phyloP scores from a whole-genome alignment of 1,284 basidiomycete species.

The Ustilago xerochloae region DNA sequence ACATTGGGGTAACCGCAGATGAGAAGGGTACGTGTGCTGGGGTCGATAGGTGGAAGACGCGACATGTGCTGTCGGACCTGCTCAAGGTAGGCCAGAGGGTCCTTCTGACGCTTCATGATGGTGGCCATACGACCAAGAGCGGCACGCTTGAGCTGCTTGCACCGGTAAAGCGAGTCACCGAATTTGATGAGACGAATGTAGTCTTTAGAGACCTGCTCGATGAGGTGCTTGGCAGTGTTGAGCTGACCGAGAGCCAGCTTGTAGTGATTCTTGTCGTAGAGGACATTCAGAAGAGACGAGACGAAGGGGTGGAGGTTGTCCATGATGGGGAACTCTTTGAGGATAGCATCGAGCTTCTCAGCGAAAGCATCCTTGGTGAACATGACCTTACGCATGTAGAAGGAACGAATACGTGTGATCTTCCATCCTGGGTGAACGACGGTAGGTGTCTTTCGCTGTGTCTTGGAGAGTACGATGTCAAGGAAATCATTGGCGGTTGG shows the following conservation, averaged over 20 bases:
- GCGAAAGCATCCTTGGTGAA: conserved; percentile 98
- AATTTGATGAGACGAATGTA: conserved; percentile 68
- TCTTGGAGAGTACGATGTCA: conserved; percentile 93
- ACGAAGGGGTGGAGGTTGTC: conserved; percentile 66
- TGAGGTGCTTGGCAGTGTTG: conserved; percentile 66
- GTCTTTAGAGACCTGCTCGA: conserved; percentile 68
- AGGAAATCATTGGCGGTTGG: conserved; percentile 94
- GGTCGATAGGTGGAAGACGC: conserved; percentile 67
- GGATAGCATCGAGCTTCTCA: conserved; percentile 92
- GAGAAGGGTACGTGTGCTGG: conserved; percentile 63
- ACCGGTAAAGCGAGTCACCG: conserved; percentile 66
- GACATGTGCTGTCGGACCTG: conserved; percentile 68
- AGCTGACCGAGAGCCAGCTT: conserved; percentile 68
- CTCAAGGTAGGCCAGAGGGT: conserved; percentile 67
- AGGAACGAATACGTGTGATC: conserved; percentile 87
- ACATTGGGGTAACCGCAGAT: conserved; percentile 68
- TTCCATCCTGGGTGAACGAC: conserved; percentile 87
- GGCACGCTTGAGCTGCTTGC: conserved; percentile 68
- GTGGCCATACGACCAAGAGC: conserved; percentile 68
- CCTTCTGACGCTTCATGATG: conserved; percentile 68
- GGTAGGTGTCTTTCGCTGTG: conserved; percentile 95
- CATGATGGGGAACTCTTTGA: conserved; percentile 84
- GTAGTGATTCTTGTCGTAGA: conserved; percentile 69
- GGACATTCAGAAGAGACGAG: conserved; percentile 67
- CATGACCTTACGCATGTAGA: conserved; percentile 99